phyloP scores from a whole-genome alignment of 192 early-diverging fungal species.

The Piromyces finnis region DNA sequence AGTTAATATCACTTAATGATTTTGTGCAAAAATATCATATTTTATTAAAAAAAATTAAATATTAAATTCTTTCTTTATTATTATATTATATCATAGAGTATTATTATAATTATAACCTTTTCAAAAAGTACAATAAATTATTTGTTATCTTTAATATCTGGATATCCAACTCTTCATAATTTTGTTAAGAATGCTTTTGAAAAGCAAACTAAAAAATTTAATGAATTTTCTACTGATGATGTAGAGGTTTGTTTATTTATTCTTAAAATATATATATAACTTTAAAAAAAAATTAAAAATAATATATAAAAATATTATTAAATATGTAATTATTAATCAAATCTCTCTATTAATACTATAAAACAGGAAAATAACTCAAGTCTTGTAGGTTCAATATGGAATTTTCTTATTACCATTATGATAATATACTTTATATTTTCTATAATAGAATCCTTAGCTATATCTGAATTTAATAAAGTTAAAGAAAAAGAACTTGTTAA shows the following conservation, averaged over 20 bases:
- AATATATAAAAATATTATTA: too few species aligned
- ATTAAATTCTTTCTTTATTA: not conserved
- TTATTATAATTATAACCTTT: constrained; percentile 67
- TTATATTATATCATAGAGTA: constrained; percentile 18
- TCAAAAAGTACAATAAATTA: constrained; percentile 54
- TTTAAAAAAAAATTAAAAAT: too few species aligned
- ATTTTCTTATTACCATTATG: constrained; percentile 58
- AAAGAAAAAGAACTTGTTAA: not conserved
- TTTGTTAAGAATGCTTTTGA: constrained; percentile 27
- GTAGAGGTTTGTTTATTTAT: not conserved
- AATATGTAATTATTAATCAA: too few species aligned
- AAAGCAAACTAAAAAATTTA: constrained; percentile 15
- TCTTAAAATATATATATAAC: too few species aligned
- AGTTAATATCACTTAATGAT: constrained; percentile 13
- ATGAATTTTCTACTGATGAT: constrained; percentile 3
- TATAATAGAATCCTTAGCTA: constrained; percentile 66
- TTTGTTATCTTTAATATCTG: constrained; percentile 31
- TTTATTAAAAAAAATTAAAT: too few species aligned
- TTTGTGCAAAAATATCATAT: too few species aligned
- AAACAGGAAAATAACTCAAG: constrained; percentile 9
- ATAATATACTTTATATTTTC: constrained; percentile 68
- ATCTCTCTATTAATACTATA: too few species aligned
- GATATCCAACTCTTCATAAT: constrained; percentile 36
- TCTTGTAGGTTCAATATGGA: constrained; percentile 54
- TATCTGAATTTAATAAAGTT: constrained; percentile 10